phyloP scores from a whole-genome alignment of 371 early-diverging fungal species.

The Lichtheimia corymbifera region DNA sequence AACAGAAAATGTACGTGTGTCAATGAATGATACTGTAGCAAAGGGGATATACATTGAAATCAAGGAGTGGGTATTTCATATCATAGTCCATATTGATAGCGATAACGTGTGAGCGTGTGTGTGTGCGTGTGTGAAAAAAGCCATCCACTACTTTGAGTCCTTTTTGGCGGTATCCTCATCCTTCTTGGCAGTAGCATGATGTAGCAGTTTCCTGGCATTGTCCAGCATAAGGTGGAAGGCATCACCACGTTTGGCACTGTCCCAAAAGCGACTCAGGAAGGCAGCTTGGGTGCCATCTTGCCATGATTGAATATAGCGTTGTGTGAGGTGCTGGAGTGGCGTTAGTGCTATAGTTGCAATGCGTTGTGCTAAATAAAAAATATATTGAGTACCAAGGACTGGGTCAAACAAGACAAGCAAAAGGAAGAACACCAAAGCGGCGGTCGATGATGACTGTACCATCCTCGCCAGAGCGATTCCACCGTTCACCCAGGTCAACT shows the following conservation, averaged over 20 bases:
- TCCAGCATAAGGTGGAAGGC: conserved; percentile 21
- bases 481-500: conserved; percentile 21
- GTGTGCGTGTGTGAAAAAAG: too few relatives aligned
- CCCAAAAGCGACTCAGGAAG: conserved; percentile 22
- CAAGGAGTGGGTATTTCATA: too few relatives aligned
- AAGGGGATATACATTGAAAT: background rate
- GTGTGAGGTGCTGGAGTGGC: conserved; percentile 20
- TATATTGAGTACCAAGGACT: background rate
- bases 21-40: background rate
- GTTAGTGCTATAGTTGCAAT: conserved; percentile 15
- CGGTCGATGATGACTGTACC: conserved; percentile 11
- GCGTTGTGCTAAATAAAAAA: conserved; percentile 10
- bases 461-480: conserved; percentile 22
- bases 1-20: background rate
- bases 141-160: background rate
- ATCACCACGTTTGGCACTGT: conserved; percentile 27
- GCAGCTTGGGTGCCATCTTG: conserved; percentile 24
- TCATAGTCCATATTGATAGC: too few relatives aligned
- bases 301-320: conserved; percentile 21
- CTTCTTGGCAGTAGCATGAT: conserved; percentile 8
- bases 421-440: background rate
- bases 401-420: background rate
- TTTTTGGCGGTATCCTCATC: conserved; percentile 16
- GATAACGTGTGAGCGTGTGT: too few relatives aligned
- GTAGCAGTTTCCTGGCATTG: conserved; percentile 17